Percentiles rank a stretch among this genome's conserved stretches.
phyloP scores from a whole-genome alignment of 2,329 filamentous ascomycete genomes.

The Sclerotinia minor region DNA sequence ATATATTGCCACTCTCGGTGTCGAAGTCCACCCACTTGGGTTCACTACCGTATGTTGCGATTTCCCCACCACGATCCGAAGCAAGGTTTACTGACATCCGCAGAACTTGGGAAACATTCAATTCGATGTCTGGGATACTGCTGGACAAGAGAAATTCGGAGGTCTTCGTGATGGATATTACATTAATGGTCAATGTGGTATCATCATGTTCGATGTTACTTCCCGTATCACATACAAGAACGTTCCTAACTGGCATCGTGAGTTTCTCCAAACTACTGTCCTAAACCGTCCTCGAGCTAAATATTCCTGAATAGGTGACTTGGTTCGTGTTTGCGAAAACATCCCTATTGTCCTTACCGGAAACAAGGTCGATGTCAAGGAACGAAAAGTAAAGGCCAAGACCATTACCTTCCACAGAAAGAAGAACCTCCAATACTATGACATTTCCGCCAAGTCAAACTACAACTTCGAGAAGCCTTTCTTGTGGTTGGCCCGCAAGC shows the following conservation, averaged over 20 bases:
- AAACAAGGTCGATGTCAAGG: slow-evolving; percentile 99
- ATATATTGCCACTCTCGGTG: slow-evolving; percentile 99
- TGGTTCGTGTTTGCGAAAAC: slow-evolving; percentile 99
- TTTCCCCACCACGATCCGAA: neutral
- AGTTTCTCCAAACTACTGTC: slow-evolving; percentile 45
- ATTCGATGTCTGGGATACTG: slow-evolving; percentile 99
- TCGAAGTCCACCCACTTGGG: slow-evolving; percentile 96
- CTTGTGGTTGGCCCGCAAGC: slow-evolving; percentile 98
- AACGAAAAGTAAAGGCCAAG: slow-evolving; percentile 99
- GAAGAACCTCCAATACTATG: slow-evolving; percentile 99
- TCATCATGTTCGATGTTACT: slow-evolving; percentile 99
- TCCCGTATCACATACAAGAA: slow-evolving; percentile 99
- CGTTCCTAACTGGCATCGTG: slow-evolving; percentile 99
- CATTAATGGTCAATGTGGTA: slow-evolving; percentile 99
- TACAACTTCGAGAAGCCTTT: slow-evolving; percentile 99
- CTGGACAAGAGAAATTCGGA: slow-evolving; percentile 99
- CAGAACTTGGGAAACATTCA: slow-evolving; percentile 93
- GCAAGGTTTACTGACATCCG: slow-evolving; percentile 12
- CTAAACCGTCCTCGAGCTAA: slow-evolving; percentile 25
- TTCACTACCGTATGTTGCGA: slow-evolving; percentile 85
- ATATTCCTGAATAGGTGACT: slow-evolving; percentile 65
- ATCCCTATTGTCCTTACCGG: slow-evolving; percentile 97
- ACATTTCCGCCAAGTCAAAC: slow-evolving; percentile 99
- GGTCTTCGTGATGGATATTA: slow-evolving; percentile 99
- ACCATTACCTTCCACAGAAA: slow-evolving; percentile 99